These are phyloP conservation scores for Cytospora mali DNA, from an alignment of 2,329 filamentous ascomycete genomes.

Conservation along the genomic window DNA sequence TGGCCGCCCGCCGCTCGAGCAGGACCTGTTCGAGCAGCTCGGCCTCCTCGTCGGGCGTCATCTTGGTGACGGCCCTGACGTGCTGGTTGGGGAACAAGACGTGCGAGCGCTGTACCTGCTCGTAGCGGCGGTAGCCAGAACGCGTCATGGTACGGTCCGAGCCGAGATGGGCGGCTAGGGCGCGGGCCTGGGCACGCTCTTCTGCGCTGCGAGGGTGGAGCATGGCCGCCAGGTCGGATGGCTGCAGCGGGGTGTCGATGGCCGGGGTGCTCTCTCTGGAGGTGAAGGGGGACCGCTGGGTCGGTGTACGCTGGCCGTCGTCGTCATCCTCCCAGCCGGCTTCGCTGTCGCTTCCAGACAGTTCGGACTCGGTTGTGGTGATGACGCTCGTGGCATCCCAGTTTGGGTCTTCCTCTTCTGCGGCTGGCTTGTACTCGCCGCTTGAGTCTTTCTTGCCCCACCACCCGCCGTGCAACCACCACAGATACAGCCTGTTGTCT, in stretches of 20 bases:
- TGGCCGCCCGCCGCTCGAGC: slow-evolving; percentile 50
- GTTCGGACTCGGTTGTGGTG: slow-evolving; percentile 53
- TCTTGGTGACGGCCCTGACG: slow-evolving; percentile 44
- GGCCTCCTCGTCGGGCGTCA: slow-evolving; percentile 62
- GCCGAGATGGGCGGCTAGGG: slow-evolving; percentile 78
- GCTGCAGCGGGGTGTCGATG: slow-evolving; percentile 64
- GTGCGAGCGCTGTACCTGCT: slow-evolving; percentile 69
- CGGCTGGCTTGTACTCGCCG: slow-evolving; percentile 69
- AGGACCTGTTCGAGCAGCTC: slow-evolving; percentile 63
- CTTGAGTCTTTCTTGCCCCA: slow-evolving; percentile 84
- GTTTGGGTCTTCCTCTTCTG: slow-evolving; percentile 49
- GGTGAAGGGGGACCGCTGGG: slow-evolving; percentile 58
- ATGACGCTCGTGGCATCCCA: slow-evolving; percentile 75
- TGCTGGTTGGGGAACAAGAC: slow-evolving; percentile 59
- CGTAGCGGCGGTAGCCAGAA: slow-evolving; percentile 69
- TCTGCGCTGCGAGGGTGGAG: slow-evolving; percentile 78
- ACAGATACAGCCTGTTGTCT: slow-evolving; percentile 75
- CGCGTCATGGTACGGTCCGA: slow-evolving; percentile 77
- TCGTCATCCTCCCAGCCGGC: slow-evolving; percentile 40
- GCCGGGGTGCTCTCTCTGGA: slow-evolving; percentile 59
- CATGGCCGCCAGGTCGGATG: slow-evolving; percentile 73
- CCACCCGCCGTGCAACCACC: slow-evolving; percentile 82
- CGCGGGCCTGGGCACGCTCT: slow-evolving; percentile 77
- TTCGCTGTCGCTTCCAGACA: slow-evolving; percentile 31
- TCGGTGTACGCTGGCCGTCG: slow-evolving; percentile 70